A percentile compares a stretch with the other conserved stretches of the same genome.
These are phyloP conservation scores for Sporisorium sorghi DNA, from an alignment of 1,284 basidiomycete genomes.

Conservation along the genomic window DNA sequence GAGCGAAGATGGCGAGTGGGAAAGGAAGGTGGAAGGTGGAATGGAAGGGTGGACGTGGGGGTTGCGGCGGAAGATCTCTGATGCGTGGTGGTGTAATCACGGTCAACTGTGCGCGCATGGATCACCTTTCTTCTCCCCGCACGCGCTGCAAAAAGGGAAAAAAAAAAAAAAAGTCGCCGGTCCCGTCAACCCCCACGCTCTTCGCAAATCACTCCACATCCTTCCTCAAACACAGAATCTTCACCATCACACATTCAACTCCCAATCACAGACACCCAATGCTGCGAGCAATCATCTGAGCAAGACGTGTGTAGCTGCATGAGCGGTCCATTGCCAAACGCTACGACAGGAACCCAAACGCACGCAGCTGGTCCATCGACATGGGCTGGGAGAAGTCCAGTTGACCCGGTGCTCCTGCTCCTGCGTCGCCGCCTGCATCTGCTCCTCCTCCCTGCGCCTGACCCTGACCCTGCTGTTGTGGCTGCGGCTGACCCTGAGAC, in stretches of 20 bases:
- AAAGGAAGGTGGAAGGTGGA: background rate
- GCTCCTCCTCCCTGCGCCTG: background rate
- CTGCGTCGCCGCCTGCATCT: background rate
- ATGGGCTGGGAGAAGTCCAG: constrained; percentile 47
- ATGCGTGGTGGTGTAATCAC: constrained; percentile 13
- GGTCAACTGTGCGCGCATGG: constrained; percentile 4
- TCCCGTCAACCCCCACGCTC: too few species aligned
- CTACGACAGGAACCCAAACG: constrained; percentile 44
- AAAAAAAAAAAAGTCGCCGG: too few species aligned
- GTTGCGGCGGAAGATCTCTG: background rate
- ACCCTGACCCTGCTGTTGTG: constrained; percentile 14
- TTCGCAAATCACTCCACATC: too few species aligned
- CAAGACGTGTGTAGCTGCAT: too few species aligned
- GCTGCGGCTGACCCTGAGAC: background rate
- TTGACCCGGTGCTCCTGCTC: background rate
- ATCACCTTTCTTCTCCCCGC: constrained; percentile 4
- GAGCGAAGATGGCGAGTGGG: too few species aligned
- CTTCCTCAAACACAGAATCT: too few species aligned
- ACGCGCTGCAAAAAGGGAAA: background rate
- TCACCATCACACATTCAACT: too few species aligned
- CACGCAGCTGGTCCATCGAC: constrained; percentile 48
- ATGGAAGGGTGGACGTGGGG: background rate
- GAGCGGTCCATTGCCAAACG: too few species aligned
- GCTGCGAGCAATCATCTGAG: too few species aligned
- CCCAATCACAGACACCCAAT: too few species aligned